phyloP scores from a whole-genome alignment of 345 rosid species.

The Pugionium dolabratum region DNA sequence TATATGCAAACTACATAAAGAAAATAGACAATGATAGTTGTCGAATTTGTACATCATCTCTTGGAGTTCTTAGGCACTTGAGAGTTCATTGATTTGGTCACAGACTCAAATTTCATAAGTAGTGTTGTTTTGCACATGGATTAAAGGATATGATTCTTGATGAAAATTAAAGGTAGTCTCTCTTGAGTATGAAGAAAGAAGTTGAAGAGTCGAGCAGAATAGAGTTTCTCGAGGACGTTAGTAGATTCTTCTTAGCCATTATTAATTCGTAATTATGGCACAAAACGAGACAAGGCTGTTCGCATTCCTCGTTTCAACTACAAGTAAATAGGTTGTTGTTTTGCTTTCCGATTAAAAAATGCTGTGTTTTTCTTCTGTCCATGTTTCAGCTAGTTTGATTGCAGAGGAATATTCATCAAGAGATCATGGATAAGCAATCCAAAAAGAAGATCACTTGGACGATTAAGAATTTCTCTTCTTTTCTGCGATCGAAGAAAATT shows the following conservation, averaged over 20 bases:
- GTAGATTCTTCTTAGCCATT: too few species aligned
- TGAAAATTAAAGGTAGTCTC: too few species aligned
- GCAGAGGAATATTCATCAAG: slow-evolving; percentile 1
- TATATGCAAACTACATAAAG: not conserved
- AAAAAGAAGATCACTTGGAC: slow-evolving; percentile 11
- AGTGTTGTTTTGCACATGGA: too few species aligned
- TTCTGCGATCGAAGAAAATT: not conserved
- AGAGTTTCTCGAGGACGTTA: too few species aligned
- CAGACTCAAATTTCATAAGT: too few species aligned
- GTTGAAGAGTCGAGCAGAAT: too few species aligned
- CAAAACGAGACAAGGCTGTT: too few species aligned
- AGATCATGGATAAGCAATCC: not conserved
- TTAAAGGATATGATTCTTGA: too few species aligned
- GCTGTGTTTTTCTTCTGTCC: not conserved
- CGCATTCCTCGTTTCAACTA: too few species aligned
- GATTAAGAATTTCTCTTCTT: not conserved
- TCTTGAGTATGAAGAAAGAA: too few species aligned
- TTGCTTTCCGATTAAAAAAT: not conserved
- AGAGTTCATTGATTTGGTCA: not conserved
- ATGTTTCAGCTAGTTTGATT: not conserved
- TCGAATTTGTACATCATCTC: not conserved
- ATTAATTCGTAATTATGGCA: not conserved
- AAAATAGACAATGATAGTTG: not conserved
- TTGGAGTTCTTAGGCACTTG: not conserved
- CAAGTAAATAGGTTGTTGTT: not conserved